These are phyloP conservation scores for Penicillium psychrosexuale DNA, from an alignment of 2,329 filamentous ascomycete genomes.

Conservation along the genomic window DNA sequence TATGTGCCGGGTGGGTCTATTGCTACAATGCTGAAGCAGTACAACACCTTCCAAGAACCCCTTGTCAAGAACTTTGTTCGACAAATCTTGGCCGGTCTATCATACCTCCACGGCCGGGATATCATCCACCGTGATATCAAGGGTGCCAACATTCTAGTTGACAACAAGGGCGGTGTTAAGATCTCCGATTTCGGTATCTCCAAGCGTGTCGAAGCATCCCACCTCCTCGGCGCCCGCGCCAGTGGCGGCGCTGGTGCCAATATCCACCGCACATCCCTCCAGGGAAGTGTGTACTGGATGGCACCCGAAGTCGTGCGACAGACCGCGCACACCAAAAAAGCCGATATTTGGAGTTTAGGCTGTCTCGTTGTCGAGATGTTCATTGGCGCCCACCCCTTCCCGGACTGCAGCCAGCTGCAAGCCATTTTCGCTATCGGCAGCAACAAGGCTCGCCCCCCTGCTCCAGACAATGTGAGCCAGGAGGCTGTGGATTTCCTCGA, in stretches of 20 bases:
- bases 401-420: constrained; percentile 93
- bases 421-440: constrained; percentile 98
- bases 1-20: constrained; percentile 97
- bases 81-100: constrained; percentile 88
- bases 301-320: constrained; percentile 97
- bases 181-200: constrained; percentile 99
- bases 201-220: constrained; percentile 92
- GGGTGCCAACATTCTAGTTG: constrained; percentile 95
- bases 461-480: constrained; percentile 79
- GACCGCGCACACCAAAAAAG: constrained; percentile 95
- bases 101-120: constrained; percentile 87
- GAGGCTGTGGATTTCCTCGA: constrained; percentile 81
- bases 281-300: constrained; percentile 99
- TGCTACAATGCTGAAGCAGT: constrained; percentile 97
- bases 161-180: constrained; percentile 98
- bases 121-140: constrained; percentile 99
- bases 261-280: constrained; percentile 67
- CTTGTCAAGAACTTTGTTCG: constrained; percentile 94
- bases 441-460: constrained; percentile 78
- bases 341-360: constrained; percentile 96
- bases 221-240: constrained; percentile 59
- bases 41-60: constrained; percentile 89
- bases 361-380: constrained; percentile 99
- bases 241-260: constrained; percentile 39
- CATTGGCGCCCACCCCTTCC: constrained; percentile 93